Base-by-base conservation (phyloP, 176 grass and related monocot species). In the maize (Zea mays) region DNA sequence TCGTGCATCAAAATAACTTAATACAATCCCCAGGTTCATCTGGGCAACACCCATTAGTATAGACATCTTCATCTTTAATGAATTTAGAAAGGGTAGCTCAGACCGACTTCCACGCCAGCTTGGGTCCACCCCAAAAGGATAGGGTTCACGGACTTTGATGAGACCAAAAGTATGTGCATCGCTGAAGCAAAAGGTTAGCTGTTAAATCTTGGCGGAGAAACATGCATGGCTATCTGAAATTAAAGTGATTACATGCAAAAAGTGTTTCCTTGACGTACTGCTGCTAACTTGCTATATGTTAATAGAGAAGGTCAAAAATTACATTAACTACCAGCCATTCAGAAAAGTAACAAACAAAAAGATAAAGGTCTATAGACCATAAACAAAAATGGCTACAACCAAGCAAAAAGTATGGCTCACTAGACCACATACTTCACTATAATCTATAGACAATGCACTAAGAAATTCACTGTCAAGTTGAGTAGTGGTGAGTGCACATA, bases 11-110 rank as follows among this genome's bases (percentile, higher is more conserved):
- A 99, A 99, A 76, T 99, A 99, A 85, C 96, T 99, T 80, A 99
- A 80, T 62, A 93, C 37, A 75, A 99, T 89, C 10, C 96, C 96
- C 76, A 99, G 85, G 62, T 99, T 99, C 96, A 99, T 99, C 81
- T 99, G 96, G 47, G 86, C 86, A 47, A 99, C 86, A 79, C 96
- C 96, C 76, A 99, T 81, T 34, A 99, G 51, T 89, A 99, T 99
- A 68, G 96, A 99, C 96, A 99, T 99, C 75, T 99, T 99, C 96
- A 99, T 99, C 85, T 99, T 99, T 66, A 99, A 80, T 13, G 96
- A 99, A 71, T 99, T 99, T 73, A 99, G 76, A 96, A 99, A 99
- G 52, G 96, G 96, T 80, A 99, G 82, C 76, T 99, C 96, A 82
- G 96, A 89, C 10, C 96, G 90, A 88, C 90, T 96, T 80, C 96